Evolutionary conservation across 148 eudicot species (phyloP), one percentile per base, ranked within the genome.

Genomic region (Fagopyrum homotropicum): DNA sequence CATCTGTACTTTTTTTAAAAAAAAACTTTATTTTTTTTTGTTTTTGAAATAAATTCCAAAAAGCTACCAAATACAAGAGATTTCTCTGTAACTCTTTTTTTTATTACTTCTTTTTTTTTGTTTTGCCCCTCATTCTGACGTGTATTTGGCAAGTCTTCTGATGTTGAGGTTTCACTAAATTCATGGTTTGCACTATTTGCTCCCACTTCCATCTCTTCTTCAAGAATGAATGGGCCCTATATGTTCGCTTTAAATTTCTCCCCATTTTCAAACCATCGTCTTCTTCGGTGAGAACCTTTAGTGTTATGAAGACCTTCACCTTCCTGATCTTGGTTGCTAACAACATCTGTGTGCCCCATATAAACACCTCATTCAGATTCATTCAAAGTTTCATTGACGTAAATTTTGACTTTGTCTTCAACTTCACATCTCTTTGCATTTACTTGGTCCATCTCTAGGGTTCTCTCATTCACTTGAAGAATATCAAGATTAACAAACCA

Each of bases 31-130:
- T n/a, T n/a, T n/a, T n/a, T n/a, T n/a, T n/a, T n/a, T n/a, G n/a
- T n/a, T n/a, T n/a, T n/a, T n/a, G n/a, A n/a, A n/a, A n/a, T n/a
- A n/a, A n/a, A n/a, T n/a, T n/a, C n/a, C n/a, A n/a, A n/a, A n/a
- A n/a, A n/a, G n/a, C n/a, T n/a, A n/a, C n/a, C n/a, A n/a, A n/a
- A n/a, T n/a, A n/a, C n/a, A n/a, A n/a, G n/a, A n/a, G n/a, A n/a
- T n/a, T n/a, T n/a, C n/a, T n/a, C n/a, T n/a, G n/a, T n/a, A n/a
- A n/a, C n/a, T 88, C 84, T 90, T 64, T 91, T 90, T 43, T 84
- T 91, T 55, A 86, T 87, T 76, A 84, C 82, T 77, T 89, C 97
- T 74, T 84, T 88, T 57, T 81, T 85, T 77, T 80, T 89, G 79
- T 69, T 87, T 45, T 75, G 84, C 55, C 74, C 81, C 61, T 81